Conservation (phyloP, 148 eudicot genomes). For the Rhododendron simsii region DNA sequence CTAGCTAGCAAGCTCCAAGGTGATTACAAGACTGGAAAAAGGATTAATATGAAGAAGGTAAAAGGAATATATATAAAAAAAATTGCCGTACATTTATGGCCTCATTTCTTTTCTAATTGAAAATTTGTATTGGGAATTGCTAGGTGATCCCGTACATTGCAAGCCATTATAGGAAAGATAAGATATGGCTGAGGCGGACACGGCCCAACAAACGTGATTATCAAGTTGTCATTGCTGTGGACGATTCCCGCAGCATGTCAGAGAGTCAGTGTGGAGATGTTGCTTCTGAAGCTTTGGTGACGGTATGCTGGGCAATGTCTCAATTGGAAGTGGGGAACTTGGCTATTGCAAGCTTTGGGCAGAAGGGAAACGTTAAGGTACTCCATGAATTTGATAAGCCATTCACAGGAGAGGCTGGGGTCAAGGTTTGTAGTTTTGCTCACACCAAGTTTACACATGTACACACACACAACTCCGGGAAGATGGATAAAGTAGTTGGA, state of each 20-base stretch:
- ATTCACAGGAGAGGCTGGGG: constrained; percentile 79
- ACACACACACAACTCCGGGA: background rate
- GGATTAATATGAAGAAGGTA: constrained; percentile 99
- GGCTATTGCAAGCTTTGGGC: constrained; percentile 93
- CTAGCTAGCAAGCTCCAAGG: constrained; percentile 97
- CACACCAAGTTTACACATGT: background rate
- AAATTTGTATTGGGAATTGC: background rate
- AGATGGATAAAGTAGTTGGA: background rate
- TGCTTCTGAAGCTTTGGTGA: constrained; percentile 94
- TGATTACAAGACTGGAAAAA: constrained; percentile 95
- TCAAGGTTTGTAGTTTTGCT: constrained; percentile 52
- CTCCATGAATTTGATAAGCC: constrained; percentile 91
- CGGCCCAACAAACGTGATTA: constrained; percentile 90
- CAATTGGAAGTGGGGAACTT: constrained; percentile 91
- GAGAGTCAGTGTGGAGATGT: constrained; percentile 80
- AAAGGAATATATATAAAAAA: background rate
- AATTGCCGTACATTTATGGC: background rate
- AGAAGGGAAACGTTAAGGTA: constrained; percentile 66
- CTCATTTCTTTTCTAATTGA: background rate
- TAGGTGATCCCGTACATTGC: constrained; percentile 95
- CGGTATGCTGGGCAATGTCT: constrained; percentile 96
- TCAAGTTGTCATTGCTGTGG: constrained; percentile 90
- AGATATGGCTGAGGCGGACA: constrained; percentile 95
- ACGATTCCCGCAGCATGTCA: constrained; percentile 96
- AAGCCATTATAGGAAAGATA: constrained; percentile 91